These are phyloP conservation scores for Micromonas commoda DNA, from an alignment of 139 green algal species.

Conservation along the genomic window DNA sequence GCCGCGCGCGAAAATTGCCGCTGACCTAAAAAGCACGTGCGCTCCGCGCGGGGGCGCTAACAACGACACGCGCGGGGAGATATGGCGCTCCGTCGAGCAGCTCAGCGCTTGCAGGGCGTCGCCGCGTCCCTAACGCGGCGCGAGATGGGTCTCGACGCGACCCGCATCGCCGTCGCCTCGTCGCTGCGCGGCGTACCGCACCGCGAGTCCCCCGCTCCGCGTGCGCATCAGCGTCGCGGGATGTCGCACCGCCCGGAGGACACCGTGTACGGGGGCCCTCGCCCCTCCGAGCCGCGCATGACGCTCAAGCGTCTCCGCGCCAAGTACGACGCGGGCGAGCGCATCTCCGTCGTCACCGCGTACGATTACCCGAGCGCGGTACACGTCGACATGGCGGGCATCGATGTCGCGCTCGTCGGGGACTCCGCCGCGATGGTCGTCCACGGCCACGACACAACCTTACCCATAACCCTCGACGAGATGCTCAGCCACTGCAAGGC, in stretches of 20 bases:
- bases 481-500: conserved; percentile 92
- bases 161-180: too few relatives aligned
- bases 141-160: too few relatives aligned
- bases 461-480: conserved; percentile 92
- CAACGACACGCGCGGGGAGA: too few relatives aligned
- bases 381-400: conserved; percentile 81
- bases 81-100: neutral
- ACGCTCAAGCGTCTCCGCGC: conserved; percentile 70
- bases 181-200: too few relatives aligned
- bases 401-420: conserved; percentile 92
- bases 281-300: conserved; percentile 50
- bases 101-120: neutral
- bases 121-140: too few relatives aligned
- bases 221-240: too few relatives aligned
- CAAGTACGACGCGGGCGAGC: conserved; percentile 71
- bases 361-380: conserved; percentile 99
- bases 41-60: too few relatives aligned
- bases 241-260: neutral
- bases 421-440: conserved; percentile 96
- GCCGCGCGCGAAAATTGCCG: too few relatives aligned
- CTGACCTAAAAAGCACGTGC: too few relatives aligned
- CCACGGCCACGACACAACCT: conserved; percentile 97
- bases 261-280: conserved; percentile 37
- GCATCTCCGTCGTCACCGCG: conserved; percentile 90
- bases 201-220: too few relatives aligned